Percentiles rank a stretch among this genome's conserved stretches.
Evolutionary conservation across 371 early-diverging fungal species (phyloP).

Genomic region (Circinella minor): DNA sequence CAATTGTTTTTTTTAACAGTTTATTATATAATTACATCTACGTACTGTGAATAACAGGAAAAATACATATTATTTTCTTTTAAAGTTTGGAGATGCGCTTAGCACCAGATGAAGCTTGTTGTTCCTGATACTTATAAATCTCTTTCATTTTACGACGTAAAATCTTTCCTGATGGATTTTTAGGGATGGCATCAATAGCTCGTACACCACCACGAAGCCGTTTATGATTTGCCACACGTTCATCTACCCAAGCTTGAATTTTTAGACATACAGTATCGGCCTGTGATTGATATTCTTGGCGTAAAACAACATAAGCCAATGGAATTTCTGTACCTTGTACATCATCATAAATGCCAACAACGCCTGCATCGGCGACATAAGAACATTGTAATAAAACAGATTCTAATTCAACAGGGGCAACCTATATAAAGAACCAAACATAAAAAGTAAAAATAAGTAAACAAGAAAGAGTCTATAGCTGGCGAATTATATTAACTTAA

Average conservation of each 20-base stretch:
- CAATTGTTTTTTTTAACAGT: too few relatives aligned
- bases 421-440: too few relatives aligned
- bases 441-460: too few relatives aligned
- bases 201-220: slow-evolving; percentile 80
- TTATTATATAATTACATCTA: too few relatives aligned
- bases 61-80: too few relatives aligned
- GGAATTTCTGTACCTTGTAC: slow-evolving; percentile 78
- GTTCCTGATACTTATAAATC: neutral
- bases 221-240: slow-evolving; percentile 74
- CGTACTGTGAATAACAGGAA: too few relatives aligned
- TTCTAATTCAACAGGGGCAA: slow-evolving; percentile 76
- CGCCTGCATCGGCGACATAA: slow-evolving; percentile 72
- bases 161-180: slow-evolving; percentile 82
- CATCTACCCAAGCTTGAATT: slow-evolving; percentile 53
- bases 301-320: slow-evolving; percentile 73
- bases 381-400: slow-evolving; percentile 71
- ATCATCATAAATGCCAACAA: slow-evolving; percentile 63
- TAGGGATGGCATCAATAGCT: slow-evolving; percentile 74
- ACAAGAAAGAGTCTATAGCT: too few relatives aligned
- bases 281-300: slow-evolving; percentile 27
- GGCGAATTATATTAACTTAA: too few relatives aligned
- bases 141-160: slow-evolving; percentile 60
- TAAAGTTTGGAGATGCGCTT: too few relatives aligned
- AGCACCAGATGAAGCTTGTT: too few relatives aligned
- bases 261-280: slow-evolving; percentile 26